Percentiles rank a stretch among this genome's conserved stretches.
Conservation (phyloP, 164 flowering plant genomes). For the Platanus orientalis region DNA sequence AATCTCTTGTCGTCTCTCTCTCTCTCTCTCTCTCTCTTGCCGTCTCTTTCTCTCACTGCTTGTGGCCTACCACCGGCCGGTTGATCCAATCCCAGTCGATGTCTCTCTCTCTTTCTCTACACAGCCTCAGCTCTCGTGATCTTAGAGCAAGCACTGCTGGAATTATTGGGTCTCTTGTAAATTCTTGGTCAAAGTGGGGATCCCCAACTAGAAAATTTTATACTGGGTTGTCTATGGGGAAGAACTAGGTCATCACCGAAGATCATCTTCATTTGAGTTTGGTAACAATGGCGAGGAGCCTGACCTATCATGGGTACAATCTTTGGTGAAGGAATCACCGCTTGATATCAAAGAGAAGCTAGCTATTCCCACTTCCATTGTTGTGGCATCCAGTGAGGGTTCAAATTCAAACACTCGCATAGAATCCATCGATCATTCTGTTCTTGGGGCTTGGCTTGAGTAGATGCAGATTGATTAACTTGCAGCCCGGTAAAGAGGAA, state of each 20-base stretch:
- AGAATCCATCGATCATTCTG: slow-evolving; percentile 60
- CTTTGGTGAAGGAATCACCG: slow-evolving; percentile 85
- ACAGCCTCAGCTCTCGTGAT: slow-evolving; percentile 82
- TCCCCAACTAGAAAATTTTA: slow-evolving; percentile 49
- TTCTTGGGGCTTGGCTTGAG: slow-evolving; percentile 78
- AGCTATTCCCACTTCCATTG: slow-evolving; percentile 13
- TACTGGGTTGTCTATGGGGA: slow-evolving; percentile 68
- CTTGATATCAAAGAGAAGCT: slow-evolving; percentile 59
- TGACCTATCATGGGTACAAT: slow-evolving; percentile 90
- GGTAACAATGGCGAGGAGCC: slow-evolving; percentile 72
- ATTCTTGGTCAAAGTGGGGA: slow-evolving; percentile 70
- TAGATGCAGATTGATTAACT: slow-evolving; percentile 91
- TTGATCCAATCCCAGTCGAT: too few relatives aligned
- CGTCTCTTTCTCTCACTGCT: too few relatives aligned
- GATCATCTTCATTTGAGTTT: slow-evolving; percentile 74
- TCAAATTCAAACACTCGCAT: slow-evolving; percentile 24
- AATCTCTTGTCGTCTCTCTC: too few relatives aligned
- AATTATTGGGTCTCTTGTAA: slow-evolving; percentile 46
- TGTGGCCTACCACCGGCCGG: too few relatives aligned
- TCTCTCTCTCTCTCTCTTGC: too few relatives aligned
- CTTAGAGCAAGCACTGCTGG: slow-evolving; percentile 45
- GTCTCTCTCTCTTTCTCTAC: too few relatives aligned
- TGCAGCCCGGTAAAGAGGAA: slow-evolving; percentile 44
- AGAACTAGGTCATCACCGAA: slow-evolving; percentile 49
- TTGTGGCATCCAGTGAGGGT: slow-evolving; percentile 25